Evolutionary conservation across 225 moss, liverwort and hornwort genomes (phyloP), one percentile per base, ranked within the genome.

Genomic region (Bryoerythrophyllum caledonicum): DNA sequence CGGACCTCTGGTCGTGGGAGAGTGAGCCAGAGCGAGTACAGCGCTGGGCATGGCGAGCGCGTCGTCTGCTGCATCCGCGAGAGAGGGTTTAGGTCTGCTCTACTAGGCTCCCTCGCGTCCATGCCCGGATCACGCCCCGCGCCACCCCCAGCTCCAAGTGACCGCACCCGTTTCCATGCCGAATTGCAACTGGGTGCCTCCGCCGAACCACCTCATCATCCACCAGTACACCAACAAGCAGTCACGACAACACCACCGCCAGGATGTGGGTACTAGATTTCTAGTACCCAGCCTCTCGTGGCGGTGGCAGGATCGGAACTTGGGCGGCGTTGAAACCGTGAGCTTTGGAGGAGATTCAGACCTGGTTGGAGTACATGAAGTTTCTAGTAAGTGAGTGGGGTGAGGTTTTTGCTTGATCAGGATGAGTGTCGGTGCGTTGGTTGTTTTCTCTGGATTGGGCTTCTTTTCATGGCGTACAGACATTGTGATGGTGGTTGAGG

Each of bases 71-170:
- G 37, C 7, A 7, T 24, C 38, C n/a, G 23, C 19, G 32, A 32
- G 32, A n/a, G 67, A 74, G 78, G 78, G 74, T 78, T 82, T 59
- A 78, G 74, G 9, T 28, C 23, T 62, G 48, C 71, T 35, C 35
- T 2, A 48, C n/a, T n/a, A n/a, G n/a, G 17, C 21, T 15, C 3
- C 16, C 30, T 32, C 1, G 5, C 27, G 15, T 46, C 28, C 26
- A 27, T 11, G 5, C 11, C 4, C 24, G 6, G 40, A 71, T 28
- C 49, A 13, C 52, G 23, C 60, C 34, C 1, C 16, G 7, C 25
- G n/a, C 9, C 16, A 38, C 21, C 35, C n/a, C 25, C 24, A 28
- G 4, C 28, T 74, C 20, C 0, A 58, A 59, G 40, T 11, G 7
- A 43, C 64, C 63, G n/a, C 32, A 74, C 78, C 15, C 5, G 7